Base-by-base conservation (phyloP, 2,329 filamentous ascomycete species). In the Colletotrichum sidae region DNA sequence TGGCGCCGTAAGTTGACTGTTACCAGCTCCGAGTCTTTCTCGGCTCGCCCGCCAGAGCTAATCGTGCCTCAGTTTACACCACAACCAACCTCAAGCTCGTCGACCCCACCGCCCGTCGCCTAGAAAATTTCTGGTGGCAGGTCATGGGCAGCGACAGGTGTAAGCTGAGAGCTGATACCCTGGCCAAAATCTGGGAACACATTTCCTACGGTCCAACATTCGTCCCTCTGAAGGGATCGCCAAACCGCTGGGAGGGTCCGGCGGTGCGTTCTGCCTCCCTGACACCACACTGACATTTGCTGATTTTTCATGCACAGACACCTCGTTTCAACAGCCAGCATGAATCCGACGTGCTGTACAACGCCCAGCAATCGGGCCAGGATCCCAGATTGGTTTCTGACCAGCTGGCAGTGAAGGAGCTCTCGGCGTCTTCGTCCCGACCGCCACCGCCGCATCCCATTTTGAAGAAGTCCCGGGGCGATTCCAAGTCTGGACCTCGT, bases 121-220 rank as follows among this genome's bases (percentile, higher is more conserved):
- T 89, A 17, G 87, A 90, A 72, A 87, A 89, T 70, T 88, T 89
- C 69, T 90, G 87, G 87, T 89, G 86, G 84, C 87, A 89, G 71
- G 85, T 90, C 58, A 86, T 86, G 82, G 86, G 87, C 39, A 89
- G 88, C 69, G 78, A 88, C 68, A 79, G 83, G 35, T 80, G 83
- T 39, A 73, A 80, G 57, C 78, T 89, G 52, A 83, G 84, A 51
- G 87, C 85, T 44, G 78, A 77, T 39, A 80, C 81, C 11, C 78
- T 90, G 50, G 86, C 88, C 61, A 81, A 75, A 66, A 75, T 89
- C 6, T 90, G 86, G 69, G 79, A 84, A 70, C 79, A 87, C 38
- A 88, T 90, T 50, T 88, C 87, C 0, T 79, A 81, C 50, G 87
- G 86, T 8, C 81, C 84, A 63, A 87, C 84, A 4, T 83, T 86